These are phyloP conservation scores for Aspergillus floridensis DNA, from an alignment of 2,329 filamentous ascomycete genomes.

Conservation along the genomic window DNA sequence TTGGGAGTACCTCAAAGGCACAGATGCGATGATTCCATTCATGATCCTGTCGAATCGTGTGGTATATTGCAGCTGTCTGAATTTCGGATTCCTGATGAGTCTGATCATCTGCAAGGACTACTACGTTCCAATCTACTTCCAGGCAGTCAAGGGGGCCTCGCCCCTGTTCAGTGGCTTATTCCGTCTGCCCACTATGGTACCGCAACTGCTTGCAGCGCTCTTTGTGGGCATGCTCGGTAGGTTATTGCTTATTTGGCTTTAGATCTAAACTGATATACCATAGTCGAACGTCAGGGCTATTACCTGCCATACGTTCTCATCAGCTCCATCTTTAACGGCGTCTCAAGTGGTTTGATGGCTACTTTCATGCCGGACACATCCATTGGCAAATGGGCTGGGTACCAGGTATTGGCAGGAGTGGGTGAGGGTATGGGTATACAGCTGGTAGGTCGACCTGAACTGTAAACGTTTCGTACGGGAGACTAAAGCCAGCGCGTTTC, in stretches of 20 bases:
- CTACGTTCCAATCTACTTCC: constrained; percentile 3
- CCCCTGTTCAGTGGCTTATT: background rate
- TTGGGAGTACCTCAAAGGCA: constrained; percentile 14
- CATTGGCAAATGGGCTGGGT: constrained; percentile 4
- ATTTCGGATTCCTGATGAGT: constrained; percentile 34
- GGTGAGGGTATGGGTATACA: constrained; percentile 4
- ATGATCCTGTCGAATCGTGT: constrained; percentile 26
- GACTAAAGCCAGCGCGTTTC: background rate
- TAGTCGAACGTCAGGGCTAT: constrained; percentile 9
- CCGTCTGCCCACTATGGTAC: background rate
- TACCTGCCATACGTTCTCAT: constrained; percentile 8
- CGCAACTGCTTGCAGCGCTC: background rate
- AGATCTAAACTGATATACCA: background rate
- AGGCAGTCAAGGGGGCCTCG: background rate
- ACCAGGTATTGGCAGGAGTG: constrained; percentile 8
- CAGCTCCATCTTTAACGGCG: background rate
- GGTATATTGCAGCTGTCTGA: constrained; percentile 25
- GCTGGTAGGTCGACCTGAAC: background rate
- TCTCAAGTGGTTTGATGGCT: constrained; percentile 4
- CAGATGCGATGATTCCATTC: constrained; percentile 16
- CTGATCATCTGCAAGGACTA: constrained; percentile 11
- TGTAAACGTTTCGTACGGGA: background rate
- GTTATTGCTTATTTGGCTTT: background rate
- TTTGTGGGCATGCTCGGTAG: background rate
- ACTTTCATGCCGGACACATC: constrained; percentile 1